These are phyloP conservation scores for Prunus yedoensis DNA, from an alignment of 331 rosid genomes.

Conservation along the genomic window DNA sequence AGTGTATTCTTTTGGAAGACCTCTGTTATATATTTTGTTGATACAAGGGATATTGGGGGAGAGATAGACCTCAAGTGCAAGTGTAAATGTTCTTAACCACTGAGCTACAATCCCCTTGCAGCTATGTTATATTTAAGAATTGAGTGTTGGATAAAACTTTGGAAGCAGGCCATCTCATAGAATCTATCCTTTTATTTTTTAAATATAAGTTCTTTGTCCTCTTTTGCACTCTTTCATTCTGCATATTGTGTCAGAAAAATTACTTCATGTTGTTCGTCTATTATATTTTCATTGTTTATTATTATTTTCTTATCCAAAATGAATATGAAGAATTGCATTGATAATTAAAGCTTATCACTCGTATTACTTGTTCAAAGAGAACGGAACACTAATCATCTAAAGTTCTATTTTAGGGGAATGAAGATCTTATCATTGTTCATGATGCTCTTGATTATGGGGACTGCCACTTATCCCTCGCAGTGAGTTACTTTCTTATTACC, in stretches of 20 bases:
- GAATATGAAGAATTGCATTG: neutral
- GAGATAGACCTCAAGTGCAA: no score
- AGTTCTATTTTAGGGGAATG: conserved; percentile 48
- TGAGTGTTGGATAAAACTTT: neutral
- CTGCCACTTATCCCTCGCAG: conserved; percentile 84
- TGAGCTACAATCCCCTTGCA: no score
- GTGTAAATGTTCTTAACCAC: no score
- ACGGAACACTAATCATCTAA: neutral
- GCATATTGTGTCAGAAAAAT: neutral
- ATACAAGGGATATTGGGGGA: no score
- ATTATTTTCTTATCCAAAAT: neutral
- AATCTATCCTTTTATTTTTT: neutral
- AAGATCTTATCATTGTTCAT: conserved; percentile 82
- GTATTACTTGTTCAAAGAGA: neutral
- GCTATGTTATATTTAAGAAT: neutral
- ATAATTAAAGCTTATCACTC: neutral
- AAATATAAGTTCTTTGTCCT: neutral
- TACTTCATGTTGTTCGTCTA: neutral
- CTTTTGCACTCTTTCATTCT: neutral
- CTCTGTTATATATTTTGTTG: neutral
- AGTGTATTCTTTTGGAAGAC: neutral
- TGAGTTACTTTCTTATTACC: conserved; percentile 40
- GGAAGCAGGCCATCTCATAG: neutral
- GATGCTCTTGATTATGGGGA: conserved; percentile 90
- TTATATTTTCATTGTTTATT: neutral